phyloP scores from a whole-genome alignment of 1,139 yeast species.

The Suhomyces ambrosiae region DNA sequence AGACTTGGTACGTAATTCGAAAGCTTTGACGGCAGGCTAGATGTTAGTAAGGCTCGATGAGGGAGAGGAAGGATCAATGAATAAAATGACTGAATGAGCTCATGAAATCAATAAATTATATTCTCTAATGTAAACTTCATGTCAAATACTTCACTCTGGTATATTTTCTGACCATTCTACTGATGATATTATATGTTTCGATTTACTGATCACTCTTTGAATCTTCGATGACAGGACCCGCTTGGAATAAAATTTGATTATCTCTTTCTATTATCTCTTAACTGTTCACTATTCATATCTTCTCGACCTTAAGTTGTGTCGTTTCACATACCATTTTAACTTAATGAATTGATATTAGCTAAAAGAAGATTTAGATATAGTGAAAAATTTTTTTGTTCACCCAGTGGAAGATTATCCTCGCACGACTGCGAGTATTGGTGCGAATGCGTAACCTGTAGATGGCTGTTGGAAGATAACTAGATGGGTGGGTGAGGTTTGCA shows the following conservation, averaged over 20 bases:
- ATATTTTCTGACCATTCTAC: no score
- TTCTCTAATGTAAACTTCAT: no score
- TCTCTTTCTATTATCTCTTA: not conserved
- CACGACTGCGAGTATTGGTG: constrained; percentile 9
- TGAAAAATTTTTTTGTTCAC: constrained; percentile 20
- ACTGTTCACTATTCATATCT: not conserved
- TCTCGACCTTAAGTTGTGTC: not conserved
- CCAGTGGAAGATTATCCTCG: constrained; percentile 10
- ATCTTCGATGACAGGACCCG: no score
- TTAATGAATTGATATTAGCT: constrained; percentile 20
- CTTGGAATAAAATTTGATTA: no score
- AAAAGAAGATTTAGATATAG: constrained; percentile 15
- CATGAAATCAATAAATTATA: no score
- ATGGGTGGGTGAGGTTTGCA: constrained; percentile 3
- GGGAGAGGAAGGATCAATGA: not conserved
- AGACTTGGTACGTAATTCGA: constrained; percentile 96
- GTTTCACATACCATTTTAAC: constrained; percentile 28
- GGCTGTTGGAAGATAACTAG: not conserved
- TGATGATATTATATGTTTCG: no score
- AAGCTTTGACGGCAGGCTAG: constrained; percentile 90
- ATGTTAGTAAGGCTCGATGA: constrained; percentile 25
- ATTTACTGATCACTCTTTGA: no score
- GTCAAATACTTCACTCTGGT: no score
- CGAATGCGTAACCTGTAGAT: constrained; percentile 6
- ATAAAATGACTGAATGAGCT: no score